These are phyloP conservation scores for Naganishia sp. DNA, from an alignment of 1,284 basidiomycete genomes.

Conservation along the genomic window DNA sequence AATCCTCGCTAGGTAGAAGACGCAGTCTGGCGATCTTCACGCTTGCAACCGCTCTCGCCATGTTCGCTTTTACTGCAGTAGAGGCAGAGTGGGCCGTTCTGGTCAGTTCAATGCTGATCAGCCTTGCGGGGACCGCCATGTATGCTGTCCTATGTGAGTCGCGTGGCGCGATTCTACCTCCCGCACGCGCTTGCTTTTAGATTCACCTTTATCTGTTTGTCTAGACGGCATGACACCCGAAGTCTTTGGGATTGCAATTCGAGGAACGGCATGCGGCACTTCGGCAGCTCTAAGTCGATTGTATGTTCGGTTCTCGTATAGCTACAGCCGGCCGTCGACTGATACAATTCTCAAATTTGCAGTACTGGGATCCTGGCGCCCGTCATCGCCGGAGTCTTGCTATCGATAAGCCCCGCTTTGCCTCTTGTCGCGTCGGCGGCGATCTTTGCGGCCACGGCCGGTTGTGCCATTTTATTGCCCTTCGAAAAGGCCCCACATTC, in stretches of 20 bases:
- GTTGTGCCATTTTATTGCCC: slow-evolving; percentile 65
- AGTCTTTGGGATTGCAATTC: slow-evolving; percentile 77
- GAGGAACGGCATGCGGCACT: slow-evolving; percentile 88
- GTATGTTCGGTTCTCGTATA: slow-evolving; percentile 53
- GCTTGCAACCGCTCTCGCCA: slow-evolving; percentile 76
- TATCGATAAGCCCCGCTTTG: slow-evolving; percentile 69
- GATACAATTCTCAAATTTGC: slow-evolving; percentile 27
- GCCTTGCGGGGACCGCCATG: slow-evolving; percentile 82
- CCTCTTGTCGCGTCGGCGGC: slow-evolving; percentile 76
- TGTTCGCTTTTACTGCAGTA: slow-evolving; percentile 70
- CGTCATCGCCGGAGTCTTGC: slow-evolving; percentile 75
- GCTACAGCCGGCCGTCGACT: slow-evolving; percentile 24
- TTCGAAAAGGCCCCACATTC: slow-evolving; percentile 42
- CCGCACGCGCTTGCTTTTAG: neutral
- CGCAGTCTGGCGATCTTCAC: slow-evolving; percentile 79
- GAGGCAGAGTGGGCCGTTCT: slow-evolving; percentile 66
- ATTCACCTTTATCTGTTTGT: slow-evolving; percentile 9
- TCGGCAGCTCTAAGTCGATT: slow-evolving; percentile 85
- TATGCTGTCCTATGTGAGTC: slow-evolving; percentile 84
- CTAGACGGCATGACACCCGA: slow-evolving; percentile 78
- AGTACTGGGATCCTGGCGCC: slow-evolving; percentile 91
- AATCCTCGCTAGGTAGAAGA: slow-evolving; percentile 70
- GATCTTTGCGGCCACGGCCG: slow-evolving; percentile 68
- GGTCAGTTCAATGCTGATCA: slow-evolving; percentile 76
- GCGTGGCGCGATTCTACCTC: neutral